Percentiles rank a stretch among this genome's conserved stretches.
Conservation (phyloP, 306 rosid genomes). For the Vicia sativa region DNA sequence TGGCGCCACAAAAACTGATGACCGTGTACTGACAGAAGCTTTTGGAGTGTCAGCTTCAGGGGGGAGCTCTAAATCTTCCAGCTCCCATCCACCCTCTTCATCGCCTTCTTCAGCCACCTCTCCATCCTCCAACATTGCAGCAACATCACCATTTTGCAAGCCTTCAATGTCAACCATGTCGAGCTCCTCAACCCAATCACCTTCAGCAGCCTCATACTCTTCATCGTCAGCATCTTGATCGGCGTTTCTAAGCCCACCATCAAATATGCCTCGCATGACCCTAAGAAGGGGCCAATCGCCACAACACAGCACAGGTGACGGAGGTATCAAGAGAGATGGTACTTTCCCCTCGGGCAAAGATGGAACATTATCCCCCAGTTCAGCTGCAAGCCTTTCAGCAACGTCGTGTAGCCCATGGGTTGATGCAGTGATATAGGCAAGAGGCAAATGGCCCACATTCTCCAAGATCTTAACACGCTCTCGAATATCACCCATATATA, state of each 20-base stretch:
- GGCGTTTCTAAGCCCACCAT: slow-evolving; percentile 68
- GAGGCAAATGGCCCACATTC: slow-evolving; percentile 84
- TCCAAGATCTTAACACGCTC: slow-evolving; percentile 92
- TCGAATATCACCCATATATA: slow-evolving; percentile 75
- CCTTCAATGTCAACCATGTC: slow-evolving; percentile 72
- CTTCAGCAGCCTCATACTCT: slow-evolving; percentile 76
- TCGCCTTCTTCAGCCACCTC: slow-evolving; percentile 71
- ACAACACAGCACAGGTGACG: slow-evolving; percentile 69
- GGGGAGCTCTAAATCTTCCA: slow-evolving; percentile 87
- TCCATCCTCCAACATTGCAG: slow-evolving; percentile 62
- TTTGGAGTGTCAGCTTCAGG: slow-evolving; percentile 84
- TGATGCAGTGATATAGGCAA: slow-evolving; percentile 82
- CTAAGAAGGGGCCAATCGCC: slow-evolving; percentile 98
- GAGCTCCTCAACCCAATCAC: slow-evolving; percentile 80
- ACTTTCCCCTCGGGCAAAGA: slow-evolving; percentile 71
- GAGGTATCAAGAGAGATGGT: slow-evolving; percentile 76
- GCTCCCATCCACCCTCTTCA: slow-evolving; percentile 90
- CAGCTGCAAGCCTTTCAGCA: slow-evolving; percentile 79
- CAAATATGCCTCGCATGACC: slow-evolving; percentile 82
- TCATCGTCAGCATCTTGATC: slow-evolving; percentile 57
- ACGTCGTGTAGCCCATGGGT: slow-evolving; percentile 79
- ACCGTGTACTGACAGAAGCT: slow-evolving; percentile 57
- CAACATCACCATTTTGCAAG: slow-evolving; percentile 65
- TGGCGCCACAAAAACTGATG: slow-evolving; percentile 75
- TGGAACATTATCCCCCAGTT: slow-evolving; percentile 80